phyloP scores from a whole-genome alignment of 345 rosid genomes.

The Arabis alpina region DNA sequence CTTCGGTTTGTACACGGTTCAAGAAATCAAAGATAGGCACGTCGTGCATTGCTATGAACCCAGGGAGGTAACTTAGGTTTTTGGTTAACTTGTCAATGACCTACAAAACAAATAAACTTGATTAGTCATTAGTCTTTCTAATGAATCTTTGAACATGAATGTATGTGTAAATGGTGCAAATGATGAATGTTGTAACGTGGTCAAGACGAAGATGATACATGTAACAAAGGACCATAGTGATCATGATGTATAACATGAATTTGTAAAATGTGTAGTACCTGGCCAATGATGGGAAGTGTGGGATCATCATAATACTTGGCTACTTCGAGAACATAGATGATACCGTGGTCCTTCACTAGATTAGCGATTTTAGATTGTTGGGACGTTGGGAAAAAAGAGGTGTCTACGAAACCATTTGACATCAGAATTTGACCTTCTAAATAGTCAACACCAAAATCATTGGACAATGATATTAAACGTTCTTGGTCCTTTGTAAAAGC shows the following conservation, averaged over 20 bases:
- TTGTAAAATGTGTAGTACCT: conserved; percentile 45
- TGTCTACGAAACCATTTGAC: conserved; percentile 54
- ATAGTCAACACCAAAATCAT: conserved; percentile 64
- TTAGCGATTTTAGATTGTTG: conserved; percentile 55
- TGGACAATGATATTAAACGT: conserved; percentile 56
- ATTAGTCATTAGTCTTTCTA: neutral
- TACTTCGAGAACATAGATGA: conserved; percentile 78
- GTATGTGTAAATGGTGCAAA: neutral
- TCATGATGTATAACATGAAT: conserved; percentile 43
- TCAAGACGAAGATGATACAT: conserved; percentile 44
- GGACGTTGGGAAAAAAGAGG: conserved; percentile 59
- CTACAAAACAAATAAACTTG: conserved; percentile 32
- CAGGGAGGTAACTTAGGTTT: conserved; percentile 45
- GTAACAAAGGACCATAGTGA: conserved; percentile 39
- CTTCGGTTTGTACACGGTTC: conserved; percentile 78
- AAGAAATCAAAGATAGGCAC: conserved; percentile 74
- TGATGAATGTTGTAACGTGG: conserved; percentile 30
- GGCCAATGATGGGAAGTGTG: conserved; percentile 38
- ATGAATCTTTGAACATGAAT: conserved; percentile 45
- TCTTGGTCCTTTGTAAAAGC: conserved; percentile 82
- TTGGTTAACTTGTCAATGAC: conserved; percentile 43
- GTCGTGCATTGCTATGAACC: conserved; percentile 58
- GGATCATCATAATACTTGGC: conserved; percentile 74
- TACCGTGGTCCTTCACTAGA: conserved; percentile 47
- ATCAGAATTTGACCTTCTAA: conserved; percentile 76